Base-by-base conservation (phyloP, 768 basidiomycete species). In the Strobilomyces echinocephalus region DNA sequence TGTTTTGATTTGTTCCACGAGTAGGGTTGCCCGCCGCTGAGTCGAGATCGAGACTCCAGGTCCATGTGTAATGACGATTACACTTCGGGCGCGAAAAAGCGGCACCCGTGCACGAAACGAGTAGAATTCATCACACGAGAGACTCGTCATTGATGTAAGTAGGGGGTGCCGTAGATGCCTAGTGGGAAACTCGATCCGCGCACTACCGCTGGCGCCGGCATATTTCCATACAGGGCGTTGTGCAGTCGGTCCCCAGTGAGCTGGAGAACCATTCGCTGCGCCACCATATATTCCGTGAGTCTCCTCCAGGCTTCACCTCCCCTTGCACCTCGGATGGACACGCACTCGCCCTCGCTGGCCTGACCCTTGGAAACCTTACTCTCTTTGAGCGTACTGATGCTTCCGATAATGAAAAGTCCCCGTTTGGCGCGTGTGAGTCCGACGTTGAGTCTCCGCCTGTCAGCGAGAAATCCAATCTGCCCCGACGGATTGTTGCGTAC, bases 341-440 rank as follows among this genome's bases (percentile, higher is more conserved):
- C 24, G 43, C 56, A 34, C 21, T 49, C 46, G 4, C 50, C 45
- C 53, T 60, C 58, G 34, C 54, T 52, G 18, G 44, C 47, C 31
- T 39, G 59, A 36, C 60, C 65, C 54, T 60, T 66, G 10, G 40
- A 40, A 60, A 71, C 62, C 65, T 72, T 76, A 20, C 84, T 76
- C 36, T 73, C 72, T 56, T 73, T 72, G 52, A 91, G 72, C 15
- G 90, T 91, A 54, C 72, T 72, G 53, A 88, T 73, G 54, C 78
- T 91, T 34, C 91, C 91, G 4, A 92, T 74, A 10, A 94, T 79
- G 62, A 92, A 88, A 56, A 93, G 66, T n/a, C 86, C 91, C 54
- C 91, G 76, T 71, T 87, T 88, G 30, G 92, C 94, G 21, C 94
- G 75, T 47, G 94, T 97, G 52, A 97, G 74, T 2, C 92, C 94